phyloP scores from a whole-genome alignment of 2,329 filamentous ascomycete species.

The Neobulgaria alba region DNA sequence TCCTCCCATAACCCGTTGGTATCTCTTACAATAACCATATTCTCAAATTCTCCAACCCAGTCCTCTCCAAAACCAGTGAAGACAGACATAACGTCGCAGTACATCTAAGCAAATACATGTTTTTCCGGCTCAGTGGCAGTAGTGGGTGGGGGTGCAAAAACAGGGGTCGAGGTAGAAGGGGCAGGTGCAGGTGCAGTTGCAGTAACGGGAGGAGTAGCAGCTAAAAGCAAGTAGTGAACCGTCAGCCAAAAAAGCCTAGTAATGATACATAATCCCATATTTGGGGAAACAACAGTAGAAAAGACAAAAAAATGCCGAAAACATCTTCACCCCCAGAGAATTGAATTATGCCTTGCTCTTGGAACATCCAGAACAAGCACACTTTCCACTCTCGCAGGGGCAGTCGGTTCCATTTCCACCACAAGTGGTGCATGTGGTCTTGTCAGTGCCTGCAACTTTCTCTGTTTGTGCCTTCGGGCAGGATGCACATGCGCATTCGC shows the following conservation, averaged over 20 bases:
- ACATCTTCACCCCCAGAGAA: too few species aligned
- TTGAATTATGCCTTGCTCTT: slow-evolving; percentile 13
- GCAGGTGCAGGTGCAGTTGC: slow-evolving; percentile 15
- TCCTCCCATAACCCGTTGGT: background rate
- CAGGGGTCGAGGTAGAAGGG: slow-evolving; percentile 22
- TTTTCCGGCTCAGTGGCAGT: slow-evolving; percentile 25
- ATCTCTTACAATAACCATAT: background rate
- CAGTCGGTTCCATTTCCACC: slow-evolving; percentile 30
- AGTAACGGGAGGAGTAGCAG: slow-evolving; percentile 15
- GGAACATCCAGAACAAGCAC: slow-evolving; percentile 29
- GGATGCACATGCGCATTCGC: slow-evolving; percentile 32
- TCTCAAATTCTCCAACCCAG: background rate
- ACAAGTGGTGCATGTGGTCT: slow-evolving; percentile 33
- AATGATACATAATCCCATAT: slow-evolving; percentile 13
- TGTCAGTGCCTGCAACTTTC: slow-evolving; percentile 29
- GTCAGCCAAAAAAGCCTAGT: slow-evolving; percentile 19
- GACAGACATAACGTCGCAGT: too few species aligned
- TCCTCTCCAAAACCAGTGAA: too few species aligned
- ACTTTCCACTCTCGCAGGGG: slow-evolving; percentile 30
- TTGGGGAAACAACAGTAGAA: background rate
- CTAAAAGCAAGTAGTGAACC: slow-evolving; percentile 13
- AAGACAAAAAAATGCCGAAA: too few species aligned
- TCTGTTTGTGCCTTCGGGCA: slow-evolving; percentile 34
- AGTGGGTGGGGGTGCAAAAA: too few species aligned
- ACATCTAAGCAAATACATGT: slow-evolving; percentile 15